These are phyloP conservation scores for Xylariaceae sp. DNA, from an alignment of 2,329 filamentous ascomycete genomes.

Conservation along the genomic window DNA sequence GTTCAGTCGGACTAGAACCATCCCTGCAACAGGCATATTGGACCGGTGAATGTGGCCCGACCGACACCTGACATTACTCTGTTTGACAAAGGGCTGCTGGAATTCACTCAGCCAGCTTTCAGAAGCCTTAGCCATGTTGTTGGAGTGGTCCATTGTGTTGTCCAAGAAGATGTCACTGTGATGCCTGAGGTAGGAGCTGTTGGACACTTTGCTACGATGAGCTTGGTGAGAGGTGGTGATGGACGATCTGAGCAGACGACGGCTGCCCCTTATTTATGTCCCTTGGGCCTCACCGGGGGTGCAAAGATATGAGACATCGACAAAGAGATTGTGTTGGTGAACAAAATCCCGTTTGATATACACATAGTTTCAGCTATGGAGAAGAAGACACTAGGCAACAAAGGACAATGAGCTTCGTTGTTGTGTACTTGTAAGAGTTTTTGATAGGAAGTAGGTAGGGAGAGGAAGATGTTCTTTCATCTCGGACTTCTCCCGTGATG, in stretches of 20 bases:
- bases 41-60: constrained; percentile 3
- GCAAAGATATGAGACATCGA: neutral
- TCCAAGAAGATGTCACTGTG: neutral
- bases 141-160: neutral
- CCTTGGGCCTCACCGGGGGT: neutral
- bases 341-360: too few relatives aligned
- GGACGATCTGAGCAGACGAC: neutral
- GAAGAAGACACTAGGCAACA: too few relatives aligned
- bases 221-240: neutral
- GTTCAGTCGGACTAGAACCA: constrained; percentile 11
- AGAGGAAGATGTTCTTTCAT: too few relatives aligned
- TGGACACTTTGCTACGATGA: neutral
- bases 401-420: too few relatives aligned
- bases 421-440: too few relatives aligned
- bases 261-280: neutral
- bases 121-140: neutral
- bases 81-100: constrained; percentile 2
- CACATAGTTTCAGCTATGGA: too few relatives aligned
- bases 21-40: constrained; percentile 10
- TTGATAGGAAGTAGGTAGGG: too few relatives aligned
- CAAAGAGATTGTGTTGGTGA: neutral
- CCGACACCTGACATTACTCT: constrained; percentile 6
- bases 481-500: too few relatives aligned
- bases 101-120: constrained; percentile 4
- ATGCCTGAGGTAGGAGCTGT: neutral